Evolutionary conservation across 305 asterid genomes (phyloP).

Genomic region (Coffea humblotiana): DNA sequence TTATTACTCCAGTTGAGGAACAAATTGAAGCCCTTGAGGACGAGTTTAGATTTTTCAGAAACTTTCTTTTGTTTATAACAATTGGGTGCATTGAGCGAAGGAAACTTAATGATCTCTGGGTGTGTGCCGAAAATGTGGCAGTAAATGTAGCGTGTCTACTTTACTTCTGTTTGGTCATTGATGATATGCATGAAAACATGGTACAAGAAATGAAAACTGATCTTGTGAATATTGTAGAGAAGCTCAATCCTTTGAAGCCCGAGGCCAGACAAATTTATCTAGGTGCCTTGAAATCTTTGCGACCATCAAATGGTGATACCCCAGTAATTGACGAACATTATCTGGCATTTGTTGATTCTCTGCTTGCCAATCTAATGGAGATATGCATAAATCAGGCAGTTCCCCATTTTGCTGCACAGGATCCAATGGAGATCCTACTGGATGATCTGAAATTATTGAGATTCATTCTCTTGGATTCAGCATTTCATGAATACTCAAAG

Average conservation of each 20-base stretch:
- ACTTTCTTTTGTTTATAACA: background rate
- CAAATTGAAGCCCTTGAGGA: background rate
- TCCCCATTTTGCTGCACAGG: background rate
- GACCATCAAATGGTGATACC: background rate
- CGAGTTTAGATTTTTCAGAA: background rate
- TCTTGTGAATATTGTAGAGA: background rate
- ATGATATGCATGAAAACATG: background rate
- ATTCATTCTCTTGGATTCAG: background rate
- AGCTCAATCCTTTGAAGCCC: too few relatives aligned
- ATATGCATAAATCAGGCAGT: background rate
- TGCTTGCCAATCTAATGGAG: background rate
- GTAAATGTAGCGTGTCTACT: background rate
- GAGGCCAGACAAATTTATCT: background rate
- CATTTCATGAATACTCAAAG: too few relatives aligned
- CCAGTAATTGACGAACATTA: background rate
- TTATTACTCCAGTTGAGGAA: background rate
- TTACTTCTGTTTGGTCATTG: background rate
- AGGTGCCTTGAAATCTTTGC: too few relatives aligned
- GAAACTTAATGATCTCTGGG: background rate
- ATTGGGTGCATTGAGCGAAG: background rate
- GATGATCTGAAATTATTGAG: background rate
- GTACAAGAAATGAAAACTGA: background rate
- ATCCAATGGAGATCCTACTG: background rate
- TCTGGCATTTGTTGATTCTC: background rate
- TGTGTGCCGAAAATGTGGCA: background rate